These are phyloP conservation scores for Trichomonas gallinae DNA, from an alignment of 208 protist species.

Conservation along the genomic window DNA sequence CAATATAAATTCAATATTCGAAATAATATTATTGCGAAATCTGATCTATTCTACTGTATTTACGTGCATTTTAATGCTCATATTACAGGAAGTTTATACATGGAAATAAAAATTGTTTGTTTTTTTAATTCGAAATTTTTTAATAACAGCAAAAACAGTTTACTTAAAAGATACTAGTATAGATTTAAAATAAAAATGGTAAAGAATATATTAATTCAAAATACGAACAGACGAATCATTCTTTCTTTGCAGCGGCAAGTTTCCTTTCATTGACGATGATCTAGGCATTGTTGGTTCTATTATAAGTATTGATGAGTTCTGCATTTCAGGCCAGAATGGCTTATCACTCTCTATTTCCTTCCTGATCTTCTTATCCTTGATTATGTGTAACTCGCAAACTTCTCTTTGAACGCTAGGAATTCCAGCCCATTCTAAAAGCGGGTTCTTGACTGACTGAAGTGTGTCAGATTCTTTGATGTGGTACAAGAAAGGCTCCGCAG, in stretches of 20 bases:
- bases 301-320: neutral
- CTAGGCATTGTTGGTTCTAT: neutral
- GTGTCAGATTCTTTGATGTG: neutral
- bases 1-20: no score
- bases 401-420: neutral
- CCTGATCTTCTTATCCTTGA: neutral
- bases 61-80: no score
- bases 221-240: neutral
- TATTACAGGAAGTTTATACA: no score
- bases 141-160: no score
- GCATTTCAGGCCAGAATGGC: neutral
- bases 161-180: no score
- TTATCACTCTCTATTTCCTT: neutral
- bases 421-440: neutral
- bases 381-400: neutral
- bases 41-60: no score
- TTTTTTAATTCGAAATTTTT: no score
- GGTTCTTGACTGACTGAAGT: neutral
- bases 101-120: no score
- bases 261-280: neutral
- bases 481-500: neutral
- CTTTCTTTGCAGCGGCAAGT: neutral
- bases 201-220: neutral
- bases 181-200: neutral
- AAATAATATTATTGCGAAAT: no score